Conservation (phyloP, 208 protist species). For the Crithidia sp. region DNA sequence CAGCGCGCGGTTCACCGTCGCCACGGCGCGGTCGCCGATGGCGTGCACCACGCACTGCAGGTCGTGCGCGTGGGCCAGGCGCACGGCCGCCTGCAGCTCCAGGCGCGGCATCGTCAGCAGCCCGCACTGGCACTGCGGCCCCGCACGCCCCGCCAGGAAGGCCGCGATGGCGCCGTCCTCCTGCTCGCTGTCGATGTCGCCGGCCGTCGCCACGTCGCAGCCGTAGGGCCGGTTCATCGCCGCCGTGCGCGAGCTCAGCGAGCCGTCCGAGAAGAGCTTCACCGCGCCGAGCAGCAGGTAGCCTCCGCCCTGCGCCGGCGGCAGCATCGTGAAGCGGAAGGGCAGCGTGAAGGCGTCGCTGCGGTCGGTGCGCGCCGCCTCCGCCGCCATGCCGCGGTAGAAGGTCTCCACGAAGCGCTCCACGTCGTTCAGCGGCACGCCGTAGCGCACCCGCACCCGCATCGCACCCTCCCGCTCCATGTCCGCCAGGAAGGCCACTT, state of each 20-base stretch:
- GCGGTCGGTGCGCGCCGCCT: slow-evolving; percentile 6
- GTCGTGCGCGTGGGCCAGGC: slow-evolving; percentile 28
- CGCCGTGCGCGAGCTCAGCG: slow-evolving; percentile 65
- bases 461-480: slow-evolving; percentile 36
- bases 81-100: slow-evolving; percentile 39
- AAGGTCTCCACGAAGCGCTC: slow-evolving; percentile 22
- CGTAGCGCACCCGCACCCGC: slow-evolving; percentile 51
- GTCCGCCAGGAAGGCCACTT: slow-evolving; percentile 41
- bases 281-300: slow-evolving; percentile 59
- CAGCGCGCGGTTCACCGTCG: slow-evolving; percentile 54
- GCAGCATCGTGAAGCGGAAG: slow-evolving; percentile 45
- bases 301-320: slow-evolving; percentile 35
- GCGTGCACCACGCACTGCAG: slow-evolving; percentile 66
- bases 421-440: slow-evolving; percentile 35
- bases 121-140: slow-evolving; percentile 42
- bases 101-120: slow-evolving; percentile 43
- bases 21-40: slow-evolving; percentile 66
- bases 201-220: slow-evolving; percentile 38
- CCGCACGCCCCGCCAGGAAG: slow-evolving; percentile 14
- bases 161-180: slow-evolving; percentile 39
- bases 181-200: slow-evolving; percentile 58
- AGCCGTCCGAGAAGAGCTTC: slow-evolving; percentile 70
- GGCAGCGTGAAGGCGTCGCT: slow-evolving; percentile 46
- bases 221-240: slow-evolving; percentile 61
- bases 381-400: slow-evolving; percentile 31